phyloP scores from a whole-genome alignment of 495 filamentous ascomycete species.

The Immersiella caudata region DNA sequence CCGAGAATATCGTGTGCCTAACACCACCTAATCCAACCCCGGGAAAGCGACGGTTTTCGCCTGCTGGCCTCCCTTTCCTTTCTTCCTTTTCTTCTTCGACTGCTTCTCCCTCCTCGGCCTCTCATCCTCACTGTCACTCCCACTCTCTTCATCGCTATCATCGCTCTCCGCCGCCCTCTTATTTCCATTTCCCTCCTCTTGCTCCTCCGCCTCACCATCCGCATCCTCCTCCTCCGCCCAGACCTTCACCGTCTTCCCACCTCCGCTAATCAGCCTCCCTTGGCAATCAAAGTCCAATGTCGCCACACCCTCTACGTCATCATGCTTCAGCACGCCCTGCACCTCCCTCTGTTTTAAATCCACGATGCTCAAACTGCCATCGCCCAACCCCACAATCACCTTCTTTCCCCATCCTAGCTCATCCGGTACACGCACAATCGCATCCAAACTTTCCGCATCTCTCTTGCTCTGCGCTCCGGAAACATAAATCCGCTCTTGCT shows the following conservation, averaged over 20 bases:
- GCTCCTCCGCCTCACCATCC: slow-evolving; percentile 48
- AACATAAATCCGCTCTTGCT: slow-evolving; percentile 82
- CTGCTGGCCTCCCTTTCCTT: slow-evolving; percentile 44
- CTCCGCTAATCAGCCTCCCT: slow-evolving; percentile 83
- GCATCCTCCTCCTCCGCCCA: slow-evolving; percentile 60
- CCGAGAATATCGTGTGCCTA: not conserved
- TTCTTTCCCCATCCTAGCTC: slow-evolving; percentile 67
- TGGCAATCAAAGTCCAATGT: slow-evolving; percentile 78
- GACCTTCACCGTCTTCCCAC: slow-evolving; percentile 80
- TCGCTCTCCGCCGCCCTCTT: slow-evolving; percentile 48
- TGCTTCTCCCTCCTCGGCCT: slow-evolving; percentile 46
- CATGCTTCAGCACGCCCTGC: slow-evolving; percentile 61
- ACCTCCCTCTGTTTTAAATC: slow-evolving; percentile 49
- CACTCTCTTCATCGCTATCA: slow-evolving; percentile 38
- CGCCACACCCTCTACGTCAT: slow-evolving; percentile 81
- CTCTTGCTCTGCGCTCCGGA: slow-evolving; percentile 61
- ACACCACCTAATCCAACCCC: slow-evolving; percentile 32
- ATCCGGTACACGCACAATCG: slow-evolving; percentile 66
- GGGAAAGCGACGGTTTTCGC: slow-evolving; percentile 33
- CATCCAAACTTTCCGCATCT: slow-evolving; percentile 69
- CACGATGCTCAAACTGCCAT: slow-evolving; percentile 60
- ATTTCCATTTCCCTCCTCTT: slow-evolving; percentile 50
- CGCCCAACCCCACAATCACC: slow-evolving; percentile 74
- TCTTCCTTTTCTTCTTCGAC: slow-evolving; percentile 48
- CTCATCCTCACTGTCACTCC: slow-evolving; percentile 46